Base-by-base conservation (phyloP, 768 basidiomycete species). In the Lentinula sp. region DNA sequence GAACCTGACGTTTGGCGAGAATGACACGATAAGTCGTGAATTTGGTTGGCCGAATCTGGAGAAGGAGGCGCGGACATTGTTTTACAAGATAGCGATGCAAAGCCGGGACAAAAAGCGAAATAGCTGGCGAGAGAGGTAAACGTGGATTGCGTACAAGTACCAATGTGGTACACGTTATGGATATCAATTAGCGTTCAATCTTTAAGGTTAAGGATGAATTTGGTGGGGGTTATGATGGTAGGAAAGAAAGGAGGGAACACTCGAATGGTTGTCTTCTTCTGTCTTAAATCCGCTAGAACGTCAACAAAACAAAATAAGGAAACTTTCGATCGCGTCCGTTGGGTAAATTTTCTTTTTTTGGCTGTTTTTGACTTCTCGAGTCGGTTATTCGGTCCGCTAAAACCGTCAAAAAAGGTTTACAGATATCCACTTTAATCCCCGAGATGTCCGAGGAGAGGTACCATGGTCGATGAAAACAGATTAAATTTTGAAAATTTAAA, bases 11-110 rank as follows among this genome's bases (percentile, higher is more conserved):
- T 56, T 39, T 31, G 57, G 39, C 59, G 49, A 60, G 59, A 60
- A 60, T 42, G 48, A 40, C 49, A 49, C 18, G 48, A 42, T 16
- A 40, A 21, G 39, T 42, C 45, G n/a, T 35, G 7, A 10, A 11
- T 32, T 35, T 28, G 54, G 37, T 56, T 11, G 53, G 32, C 18
- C 32, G 31, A 46, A 46, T 35, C 43, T 35, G 57, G 59, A 53
- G 59, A 60, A 31, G 59, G 59, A 60, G 59, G 50, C 59, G 59
- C 59, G 39, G 59, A 60, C 59, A 60, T 60, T 34, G 52, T 35
- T 18, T 58, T 58, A 43, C 57, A 58, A 58, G 48, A 60, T 60
- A 60, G 59, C 48, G 59, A 60, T 60, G 59, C 59, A 52, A 60
- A 60, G 48, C 49, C 37, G 49, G 37, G 16, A 58, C 28, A 58